A percentile compares a stretch with the other conserved stretches of the same genome.
Conservation (phyloP, 177 flowering plant genomes). For the Vitis hybrid region DNA sequence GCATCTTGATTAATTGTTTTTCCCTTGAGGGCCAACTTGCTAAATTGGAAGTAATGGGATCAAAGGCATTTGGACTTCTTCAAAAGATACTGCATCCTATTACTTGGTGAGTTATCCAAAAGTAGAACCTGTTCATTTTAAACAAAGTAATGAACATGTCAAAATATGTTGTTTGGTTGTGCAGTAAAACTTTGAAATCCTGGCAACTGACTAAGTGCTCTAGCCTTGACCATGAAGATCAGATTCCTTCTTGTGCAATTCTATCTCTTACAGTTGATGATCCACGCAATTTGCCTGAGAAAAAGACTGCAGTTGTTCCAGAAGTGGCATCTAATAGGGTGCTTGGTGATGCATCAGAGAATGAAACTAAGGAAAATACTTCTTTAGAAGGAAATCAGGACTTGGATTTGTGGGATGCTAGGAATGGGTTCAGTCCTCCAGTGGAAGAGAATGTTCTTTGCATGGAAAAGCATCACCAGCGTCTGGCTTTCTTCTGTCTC, state of each 20-base stretch:
- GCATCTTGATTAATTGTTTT: constrained; percentile 40
- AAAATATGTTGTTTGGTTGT: constrained; percentile 13
- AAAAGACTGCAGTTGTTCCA: constrained; percentile 19
- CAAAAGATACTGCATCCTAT: constrained; percentile 55
- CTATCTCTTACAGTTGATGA: constrained; percentile 62
- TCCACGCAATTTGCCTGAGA: constrained; percentile 51
- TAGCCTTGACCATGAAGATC: constrained; percentile 40
- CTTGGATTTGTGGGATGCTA: constrained; percentile 59
- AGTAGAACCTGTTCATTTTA: not conserved
- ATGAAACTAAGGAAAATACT: no score
- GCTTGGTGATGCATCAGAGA: not conserved
- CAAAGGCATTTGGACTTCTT: constrained; percentile 60
- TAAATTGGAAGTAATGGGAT: constrained; percentile 73
- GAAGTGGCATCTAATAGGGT: constrained; percentile 14
- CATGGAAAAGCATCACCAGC: constrained; percentile 15
- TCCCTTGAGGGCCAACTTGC: constrained; percentile 72
- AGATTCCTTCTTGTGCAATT: constrained; percentile 47
- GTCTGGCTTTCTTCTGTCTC: constrained; percentile 46
- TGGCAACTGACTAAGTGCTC: not conserved
- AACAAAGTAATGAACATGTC: not conserved
- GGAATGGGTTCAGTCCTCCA: constrained; percentile 45
- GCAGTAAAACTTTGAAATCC: constrained; percentile 32
- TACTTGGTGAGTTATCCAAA: constrained; percentile 43
- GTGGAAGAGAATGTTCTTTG: constrained; percentile 57
- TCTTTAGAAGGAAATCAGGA: constrained; percentile 1